Conservation (phyloP, 768 basidiomycete genomes). For the Trametes elegans region DNA sequence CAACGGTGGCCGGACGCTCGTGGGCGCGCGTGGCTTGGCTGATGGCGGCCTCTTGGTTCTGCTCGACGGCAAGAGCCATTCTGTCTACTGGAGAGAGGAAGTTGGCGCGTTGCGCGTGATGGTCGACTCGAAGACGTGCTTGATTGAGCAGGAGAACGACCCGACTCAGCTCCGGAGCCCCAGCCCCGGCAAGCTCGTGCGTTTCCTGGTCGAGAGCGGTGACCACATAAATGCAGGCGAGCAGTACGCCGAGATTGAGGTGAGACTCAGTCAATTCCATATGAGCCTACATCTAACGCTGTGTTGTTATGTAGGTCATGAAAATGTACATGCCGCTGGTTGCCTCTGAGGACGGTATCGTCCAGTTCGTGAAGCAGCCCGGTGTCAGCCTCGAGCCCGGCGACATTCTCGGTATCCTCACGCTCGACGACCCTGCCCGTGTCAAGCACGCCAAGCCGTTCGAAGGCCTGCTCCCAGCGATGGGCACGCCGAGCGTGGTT, state of each 20-base stretch:
- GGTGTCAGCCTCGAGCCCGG: constrained; percentile 96
- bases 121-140: constrained; percentile 96
- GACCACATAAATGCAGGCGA: constrained; percentile 97
- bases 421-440: constrained; percentile 91
- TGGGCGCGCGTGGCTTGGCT: constrained; percentile 88
- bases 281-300: not conserved
- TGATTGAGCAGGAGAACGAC: constrained; percentile 99
- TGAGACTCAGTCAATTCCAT: constrained; percentile 33
- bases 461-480: constrained; percentile 85
- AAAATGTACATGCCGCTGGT: constrained; percentile 99
- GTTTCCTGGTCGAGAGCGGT: constrained; percentile 94
- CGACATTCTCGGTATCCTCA: constrained; percentile 95
- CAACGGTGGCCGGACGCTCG: constrained; percentile 90
- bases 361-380: constrained; percentile 97
- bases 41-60: constrained; percentile 93
- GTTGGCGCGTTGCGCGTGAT: constrained; percentile 90
- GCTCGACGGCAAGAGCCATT: constrained; percentile 93
- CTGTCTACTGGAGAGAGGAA: constrained; percentile 97
- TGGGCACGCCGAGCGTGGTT: constrained; percentile 82
- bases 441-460: constrained; percentile 99
- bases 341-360: constrained; percentile 89
- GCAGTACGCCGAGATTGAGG: constrained; percentile 97
- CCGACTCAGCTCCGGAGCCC: constrained; percentile 96
- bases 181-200: constrained; percentile 93
- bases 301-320: constrained; percentile 64